Percentiles rank a stretch among this genome's conserved stretches.
Evolutionary conservation across 2,329 filamentous ascomycete species (phyloP).

Genomic region (Neocatenulostroma microsporum): DNA sequence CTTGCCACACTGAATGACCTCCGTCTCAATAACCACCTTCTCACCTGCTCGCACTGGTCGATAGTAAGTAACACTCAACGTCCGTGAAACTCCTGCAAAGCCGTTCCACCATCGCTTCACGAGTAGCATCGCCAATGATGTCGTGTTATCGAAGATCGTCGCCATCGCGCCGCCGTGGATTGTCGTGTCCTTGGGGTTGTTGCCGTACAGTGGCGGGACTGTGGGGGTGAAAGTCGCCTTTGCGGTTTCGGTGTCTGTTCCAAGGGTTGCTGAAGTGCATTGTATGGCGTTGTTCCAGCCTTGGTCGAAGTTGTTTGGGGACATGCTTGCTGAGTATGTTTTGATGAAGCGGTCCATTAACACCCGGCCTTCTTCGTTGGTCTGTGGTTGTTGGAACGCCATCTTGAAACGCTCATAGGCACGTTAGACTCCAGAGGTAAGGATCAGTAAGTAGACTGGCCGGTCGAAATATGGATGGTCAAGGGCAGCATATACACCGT

Average conservation of each 20-base stretch:
- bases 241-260: conserved; percentile 6
- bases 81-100: conserved; percentile 30
- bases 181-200: conserved; percentile 10
- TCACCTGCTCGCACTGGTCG: conserved; percentile 33
- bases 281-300: conserved; percentile 7
- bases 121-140: conserved; percentile 26
- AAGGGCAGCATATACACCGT: too few relatives aligned
- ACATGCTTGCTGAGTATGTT: neutral
- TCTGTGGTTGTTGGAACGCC: neutral
- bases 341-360: neutral
- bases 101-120: conserved; percentile 29
- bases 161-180: conserved; percentile 39
- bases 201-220: conserved; percentile 12
- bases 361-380: conserved; percentile 1
- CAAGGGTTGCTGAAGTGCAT: conserved; percentile 7
- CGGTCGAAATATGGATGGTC: too few relatives aligned
- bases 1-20: conserved; percentile 38
- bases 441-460: too few relatives aligned
- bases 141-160: conserved; percentile 48
- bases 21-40: conserved; percentile 33
- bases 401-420: too few relatives aligned
- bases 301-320: conserved; percentile 13
- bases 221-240: conserved; percentile 12
- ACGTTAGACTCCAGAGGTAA: too few relatives aligned
- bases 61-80: conserved; percentile 39